A percentile compares a stretch with the other conserved stretches of the same genome.
phyloP scores from a whole-genome alignment of 106 monocot species.

The Iris macrosiphon region DNA sequence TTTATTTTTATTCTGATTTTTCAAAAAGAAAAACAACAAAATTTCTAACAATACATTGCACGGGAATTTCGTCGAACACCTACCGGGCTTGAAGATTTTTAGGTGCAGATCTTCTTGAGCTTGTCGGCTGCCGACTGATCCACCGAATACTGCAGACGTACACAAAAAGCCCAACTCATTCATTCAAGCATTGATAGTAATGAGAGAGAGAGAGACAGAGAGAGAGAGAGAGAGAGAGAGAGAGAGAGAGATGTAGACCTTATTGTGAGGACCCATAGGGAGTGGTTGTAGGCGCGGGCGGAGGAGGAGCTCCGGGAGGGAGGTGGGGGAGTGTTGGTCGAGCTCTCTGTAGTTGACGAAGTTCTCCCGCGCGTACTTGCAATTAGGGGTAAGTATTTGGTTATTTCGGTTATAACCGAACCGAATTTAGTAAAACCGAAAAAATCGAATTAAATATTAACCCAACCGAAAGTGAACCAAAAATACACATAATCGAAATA shows the following conservation, averaged over 20 bases:
- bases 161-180: too few relatives aligned
- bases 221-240: background rate
- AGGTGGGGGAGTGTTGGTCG: slow-evolving; percentile 24
- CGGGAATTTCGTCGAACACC: slow-evolving; percentile 35
- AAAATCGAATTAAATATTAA: too few relatives aligned
- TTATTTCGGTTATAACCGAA: too few relatives aligned
- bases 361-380: slow-evolving; percentile 79
- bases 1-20: too few relatives aligned
- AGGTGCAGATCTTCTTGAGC: slow-evolving; percentile 31
- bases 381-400: too few relatives aligned
- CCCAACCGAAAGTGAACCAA: too few relatives aligned
- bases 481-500: too few relatives aligned
- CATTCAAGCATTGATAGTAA: too few relatives aligned
- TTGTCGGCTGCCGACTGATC: slow-evolving; percentile 27
- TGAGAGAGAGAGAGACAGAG: background rate
- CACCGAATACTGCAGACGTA: slow-evolving; percentile 50
- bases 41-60: too few relatives aligned
- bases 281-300: slow-evolving; percentile 59
- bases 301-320: too few relatives aligned
- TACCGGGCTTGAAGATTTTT: slow-evolving; percentile 18
- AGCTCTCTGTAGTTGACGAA: slow-evolving; percentile 86
- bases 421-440: too few relatives aligned
- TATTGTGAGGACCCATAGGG: slow-evolving; percentile 82
- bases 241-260: slow-evolving; percentile 23
- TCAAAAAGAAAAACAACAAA: too few relatives aligned